Conservation (phyloP, 257 asterid genomes). For the Osmanthus fragrans region DNA sequence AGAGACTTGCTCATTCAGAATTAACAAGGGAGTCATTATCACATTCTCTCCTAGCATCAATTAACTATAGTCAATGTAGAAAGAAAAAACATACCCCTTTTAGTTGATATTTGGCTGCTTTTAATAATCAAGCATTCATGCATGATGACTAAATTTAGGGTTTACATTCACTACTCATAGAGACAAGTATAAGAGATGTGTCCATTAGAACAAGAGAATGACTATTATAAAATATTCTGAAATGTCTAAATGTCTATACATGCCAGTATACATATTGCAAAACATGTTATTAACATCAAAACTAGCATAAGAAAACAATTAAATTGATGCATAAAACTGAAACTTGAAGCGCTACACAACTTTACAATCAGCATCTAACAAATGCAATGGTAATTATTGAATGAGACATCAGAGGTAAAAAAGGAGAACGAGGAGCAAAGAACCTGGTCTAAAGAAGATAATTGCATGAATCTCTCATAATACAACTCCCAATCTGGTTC, state of each 20-base stretch:
- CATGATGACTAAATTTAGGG: background rate
- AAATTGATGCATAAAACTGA: slow-evolving; percentile 8
- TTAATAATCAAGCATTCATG: background rate
- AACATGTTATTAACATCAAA: slow-evolving; percentile 7
- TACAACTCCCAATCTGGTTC: slow-evolving; percentile 98
- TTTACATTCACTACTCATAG: background rate
- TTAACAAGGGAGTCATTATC: background rate
- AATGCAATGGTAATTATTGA: background rate
- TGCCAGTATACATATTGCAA: background rate
- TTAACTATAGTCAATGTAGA: background rate
- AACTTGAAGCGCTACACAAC: slow-evolving; percentile 1
- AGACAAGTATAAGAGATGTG: background rate
- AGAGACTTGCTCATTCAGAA: slow-evolving; percentile 8
- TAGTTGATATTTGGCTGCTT: background rate
- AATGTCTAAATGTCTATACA: slow-evolving; percentile 1
- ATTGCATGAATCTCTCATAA: slow-evolving; percentile 89
- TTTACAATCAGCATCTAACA: slow-evolving; percentile 14
- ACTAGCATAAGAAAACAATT: background rate
- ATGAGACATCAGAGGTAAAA: slow-evolving; percentile 13
- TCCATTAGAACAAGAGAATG: background rate
- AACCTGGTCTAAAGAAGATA: slow-evolving; percentile 90
- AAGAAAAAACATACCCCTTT: slow-evolving; percentile 1
- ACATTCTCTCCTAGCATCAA: background rate
- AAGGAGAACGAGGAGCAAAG: slow-evolving; percentile 16
- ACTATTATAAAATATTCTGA: background rate